Evolutionary conservation across 1,284 basidiomycete species (phyloP), one percentile per base, ranked within the genome.

Genomic region (Marasmius fiardii): DNA sequence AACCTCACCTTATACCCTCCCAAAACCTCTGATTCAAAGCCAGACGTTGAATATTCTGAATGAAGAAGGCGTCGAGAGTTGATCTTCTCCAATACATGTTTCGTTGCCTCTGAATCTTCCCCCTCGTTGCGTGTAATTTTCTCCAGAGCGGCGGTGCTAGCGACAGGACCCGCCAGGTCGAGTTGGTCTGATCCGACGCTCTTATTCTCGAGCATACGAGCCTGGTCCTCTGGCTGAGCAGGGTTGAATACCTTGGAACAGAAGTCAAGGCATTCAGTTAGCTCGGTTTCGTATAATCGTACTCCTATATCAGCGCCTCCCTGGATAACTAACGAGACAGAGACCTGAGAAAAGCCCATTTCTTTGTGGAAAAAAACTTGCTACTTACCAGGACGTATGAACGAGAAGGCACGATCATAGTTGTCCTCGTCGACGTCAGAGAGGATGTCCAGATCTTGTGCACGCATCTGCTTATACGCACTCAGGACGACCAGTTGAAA

Each of bases 401-500:
- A 74, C 37, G 73, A 65, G 62, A 86, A 85, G 1, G 83, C 82
- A 23, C 76, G 75, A 60, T 86, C 83, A 58, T 83, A 86, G 60
- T 80, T 81, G 48, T 77, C 75, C 61, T 83, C 80, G 26, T 78
- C 71, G 34, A 83, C 62, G 44, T 85, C 81, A 6, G 71, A 71
- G 26, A 86, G 70, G 16, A 85, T 70, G 35, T 76, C 67, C 37
- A 69, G 57, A 14, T 67, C 68, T 59, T 85, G 84, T 10, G 77
- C 68, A 11, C 75, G 73, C 51, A 86, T 83, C 61, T 86, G 84
- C 63, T 82, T 76, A 65, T 86, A 86, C 52, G 82, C 81, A 51
- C 83, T 82, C 55, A 86, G 65, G 3, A 86, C 85, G 18, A 85
- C 81, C 44, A 86, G 70, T 52, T 84, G 69, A 68, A 86, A 86